Conservation (phyloP, 257 asterid species). For the Solanum pinnatisectum region DNA sequence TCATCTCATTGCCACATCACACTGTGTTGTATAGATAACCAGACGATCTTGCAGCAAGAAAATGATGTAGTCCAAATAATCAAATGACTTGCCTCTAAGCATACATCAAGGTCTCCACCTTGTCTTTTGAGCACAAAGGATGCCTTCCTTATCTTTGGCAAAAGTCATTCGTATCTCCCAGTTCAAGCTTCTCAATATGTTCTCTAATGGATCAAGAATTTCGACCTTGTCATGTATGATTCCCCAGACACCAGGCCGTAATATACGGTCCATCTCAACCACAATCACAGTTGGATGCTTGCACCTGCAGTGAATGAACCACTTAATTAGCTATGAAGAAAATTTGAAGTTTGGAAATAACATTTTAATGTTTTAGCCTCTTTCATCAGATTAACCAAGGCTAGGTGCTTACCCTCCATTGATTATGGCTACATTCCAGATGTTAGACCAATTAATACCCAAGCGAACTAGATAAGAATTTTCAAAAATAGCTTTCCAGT, state of each 20-base stretch:
- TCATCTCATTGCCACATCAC: no score
- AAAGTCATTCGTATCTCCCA: constrained; percentile 88
- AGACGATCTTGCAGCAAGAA: background rate
- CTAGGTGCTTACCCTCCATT: no score
- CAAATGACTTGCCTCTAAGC: background rate
- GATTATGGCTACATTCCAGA: no score
- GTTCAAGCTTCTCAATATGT: constrained; percentile 56
- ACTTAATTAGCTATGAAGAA: no score
- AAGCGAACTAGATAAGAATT: no score
- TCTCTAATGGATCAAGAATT: constrained; percentile 70
- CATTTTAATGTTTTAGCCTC: no score
- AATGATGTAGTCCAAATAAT: background rate
- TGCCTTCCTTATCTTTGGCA: constrained; percentile 63
- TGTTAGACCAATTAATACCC: no score
- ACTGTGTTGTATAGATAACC: background rate
- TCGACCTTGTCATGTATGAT: constrained; percentile 74
- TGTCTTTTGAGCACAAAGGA: constrained; percentile 73
- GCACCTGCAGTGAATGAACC: constrained; percentile 41
- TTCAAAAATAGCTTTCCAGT: no score
- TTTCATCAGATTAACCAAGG: no score
- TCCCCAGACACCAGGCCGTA: constrained; percentile 86
- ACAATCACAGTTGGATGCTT: constrained; percentile 64
- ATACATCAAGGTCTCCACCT: constrained; percentile 68
- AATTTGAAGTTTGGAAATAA: no score
- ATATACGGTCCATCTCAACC: constrained; percentile 79